Evolutionary conservation across 2,329 filamentous ascomycete species (phyloP).

Genomic region (Neodidymelliopsis sp.): DNA sequence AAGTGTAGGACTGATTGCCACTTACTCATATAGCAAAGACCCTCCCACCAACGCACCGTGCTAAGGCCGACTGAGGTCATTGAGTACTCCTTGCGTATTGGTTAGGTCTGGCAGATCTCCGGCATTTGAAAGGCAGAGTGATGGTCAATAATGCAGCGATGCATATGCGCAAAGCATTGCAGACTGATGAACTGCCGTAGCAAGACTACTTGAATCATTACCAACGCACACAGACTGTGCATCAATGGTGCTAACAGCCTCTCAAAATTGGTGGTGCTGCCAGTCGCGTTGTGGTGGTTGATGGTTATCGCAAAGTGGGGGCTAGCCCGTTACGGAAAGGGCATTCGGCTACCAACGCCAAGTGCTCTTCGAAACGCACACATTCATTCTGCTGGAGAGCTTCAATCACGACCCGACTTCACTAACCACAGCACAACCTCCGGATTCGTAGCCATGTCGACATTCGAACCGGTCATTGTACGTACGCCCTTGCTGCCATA

Average conservation of each 20-base stretch:
- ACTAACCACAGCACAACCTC: conserved; percentile 46
- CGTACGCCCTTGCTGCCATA: conserved; percentile 48
- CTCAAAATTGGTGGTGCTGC: not conserved
- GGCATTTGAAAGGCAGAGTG: no score
- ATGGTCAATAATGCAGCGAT: no score
- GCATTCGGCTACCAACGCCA: conserved; percentile 5
- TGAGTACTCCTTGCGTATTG: no score
- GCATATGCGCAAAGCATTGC: no score
- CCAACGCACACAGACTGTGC: not conserved
- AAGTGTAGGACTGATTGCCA: no score
- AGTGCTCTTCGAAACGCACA: conserved; percentile 13
- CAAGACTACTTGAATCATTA: no score
- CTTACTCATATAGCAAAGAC: no score
- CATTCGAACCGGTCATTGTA: conserved; percentile 71
- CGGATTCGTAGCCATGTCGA: conserved; percentile 64
- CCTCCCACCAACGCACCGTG: no score
- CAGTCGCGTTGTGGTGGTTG: not conserved
- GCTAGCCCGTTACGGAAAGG: conserved; percentile 4
- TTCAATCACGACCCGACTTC: conserved; percentile 20
- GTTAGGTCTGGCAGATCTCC: no score
- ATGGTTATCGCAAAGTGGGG: not conserved
- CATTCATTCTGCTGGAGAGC: not conserved
- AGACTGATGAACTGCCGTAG: no score
- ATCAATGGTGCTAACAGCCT: not conserved
- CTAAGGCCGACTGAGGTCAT: no score